phyloP scores from a whole-genome alignment of 352 stramenopile genomes.

The Phytophthora aleatoria region DNA sequence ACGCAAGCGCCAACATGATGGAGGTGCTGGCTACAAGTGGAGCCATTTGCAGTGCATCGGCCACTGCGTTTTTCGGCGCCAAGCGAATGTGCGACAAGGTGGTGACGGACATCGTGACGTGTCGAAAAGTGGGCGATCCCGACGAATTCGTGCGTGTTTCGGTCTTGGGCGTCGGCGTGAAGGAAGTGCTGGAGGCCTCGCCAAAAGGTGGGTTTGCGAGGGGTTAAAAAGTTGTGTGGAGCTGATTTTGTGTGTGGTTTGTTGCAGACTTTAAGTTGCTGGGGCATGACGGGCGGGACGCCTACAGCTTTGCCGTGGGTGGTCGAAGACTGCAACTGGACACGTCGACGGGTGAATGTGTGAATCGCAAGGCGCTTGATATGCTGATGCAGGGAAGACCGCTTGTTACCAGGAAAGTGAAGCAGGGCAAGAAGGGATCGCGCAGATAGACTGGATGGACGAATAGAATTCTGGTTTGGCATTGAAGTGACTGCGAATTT shows the following conservation, averaged over 20 bases:
- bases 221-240: not conserved
- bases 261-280: slow-evolving; percentile 62
- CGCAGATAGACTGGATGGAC: slow-evolving; percentile 19
- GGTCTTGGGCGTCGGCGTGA: slow-evolving; percentile 47
- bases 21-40: slow-evolving; percentile 56
- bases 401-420: slow-evolving; percentile 67
- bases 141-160: slow-evolving; percentile 65
- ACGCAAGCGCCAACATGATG: slow-evolving; percentile 48
- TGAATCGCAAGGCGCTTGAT: slow-evolving; percentile 70
- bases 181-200: slow-evolving; percentile 51
- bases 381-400: slow-evolving; percentile 73
- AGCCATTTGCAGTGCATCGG: slow-evolving; percentile 69
- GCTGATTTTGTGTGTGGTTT: slow-evolving; percentile 14
- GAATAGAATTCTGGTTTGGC: too few species aligned
- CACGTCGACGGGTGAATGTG: slow-evolving; percentile 50
- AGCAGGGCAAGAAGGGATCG: slow-evolving; percentile 65
- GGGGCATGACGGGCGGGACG: slow-evolving; percentile 52
- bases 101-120: slow-evolving; percentile 76
- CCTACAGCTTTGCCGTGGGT: slow-evolving; percentile 68
- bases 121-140: slow-evolving; percentile 61
- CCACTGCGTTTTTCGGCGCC: slow-evolving; percentile 69
- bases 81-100: slow-evolving; percentile 74
- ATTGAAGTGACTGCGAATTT: not conserved
- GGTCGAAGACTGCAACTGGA: slow-evolving; percentile 59
- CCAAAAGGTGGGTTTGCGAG: slow-evolving; percentile 39